Evolutionary conservation across 768 basidiomycete species (phyloP).

Genomic region (Agrocybe chaxingu): DNA sequence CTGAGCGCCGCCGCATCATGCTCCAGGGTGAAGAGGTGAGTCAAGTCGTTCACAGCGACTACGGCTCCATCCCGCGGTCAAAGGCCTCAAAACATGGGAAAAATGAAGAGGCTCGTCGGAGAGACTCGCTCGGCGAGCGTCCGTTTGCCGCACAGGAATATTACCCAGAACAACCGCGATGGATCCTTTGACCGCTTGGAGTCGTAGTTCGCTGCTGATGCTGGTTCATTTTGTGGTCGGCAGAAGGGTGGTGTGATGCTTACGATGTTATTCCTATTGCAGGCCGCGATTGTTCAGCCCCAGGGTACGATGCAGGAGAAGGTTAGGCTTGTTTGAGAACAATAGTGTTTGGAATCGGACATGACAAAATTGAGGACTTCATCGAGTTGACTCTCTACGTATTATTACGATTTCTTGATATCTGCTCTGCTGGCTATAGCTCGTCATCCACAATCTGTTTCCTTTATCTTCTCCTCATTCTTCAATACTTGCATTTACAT

Average conservation of each 20-base stretch:
- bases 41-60: slow-evolving; percentile 32
- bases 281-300: slow-evolving; percentile 21
- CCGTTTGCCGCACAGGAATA: slow-evolving; percentile 19
- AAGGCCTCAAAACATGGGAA: slow-evolving; percentile 4
- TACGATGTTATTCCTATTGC: slow-evolving; percentile 14
- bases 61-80: slow-evolving; percentile 32
- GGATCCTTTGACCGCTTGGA: slow-evolving; percentile 27
- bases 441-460: background rate
- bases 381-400: too few relatives aligned
- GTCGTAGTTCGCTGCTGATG: slow-evolving; percentile 10
- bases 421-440: too few relatives aligned
- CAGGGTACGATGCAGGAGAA: slow-evolving; percentile 18
- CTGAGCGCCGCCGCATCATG: slow-evolving; percentile 35
- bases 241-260: slow-evolving; percentile 5
- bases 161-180: slow-evolving; percentile 31
- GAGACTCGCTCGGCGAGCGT: slow-evolving; percentile 14
- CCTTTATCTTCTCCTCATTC: background rate
- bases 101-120: slow-evolving; percentile 5
- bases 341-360: background rate
- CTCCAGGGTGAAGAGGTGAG: slow-evolving; percentile 50
- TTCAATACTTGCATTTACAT: background rate
- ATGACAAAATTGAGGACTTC: background rate
- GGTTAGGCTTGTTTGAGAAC: slow-evolving; percentile 22
- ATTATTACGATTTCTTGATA: too few relatives aligned
- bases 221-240: slow-evolving; percentile 5